Conservation (phyloP, 2,329 filamentous ascomycete species). For the Malbranchea cinnamomea region DNA sequence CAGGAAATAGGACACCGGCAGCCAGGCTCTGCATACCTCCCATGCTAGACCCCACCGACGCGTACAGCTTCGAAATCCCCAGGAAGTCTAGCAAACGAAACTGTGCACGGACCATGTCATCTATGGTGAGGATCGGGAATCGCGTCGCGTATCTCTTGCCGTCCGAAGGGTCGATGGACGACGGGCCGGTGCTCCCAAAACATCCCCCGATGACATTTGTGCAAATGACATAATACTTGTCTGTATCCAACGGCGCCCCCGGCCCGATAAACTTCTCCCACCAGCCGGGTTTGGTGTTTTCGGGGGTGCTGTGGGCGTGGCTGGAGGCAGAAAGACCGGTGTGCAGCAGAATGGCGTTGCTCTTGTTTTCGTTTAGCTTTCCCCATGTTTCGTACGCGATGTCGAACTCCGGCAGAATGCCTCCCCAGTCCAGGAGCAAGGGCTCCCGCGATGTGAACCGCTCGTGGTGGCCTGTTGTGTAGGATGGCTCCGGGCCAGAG, state of each 20-base stretch:
- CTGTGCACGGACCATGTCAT: constrained; percentile 95
- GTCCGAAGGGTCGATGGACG: constrained; percentile 74
- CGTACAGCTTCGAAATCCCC: constrained; percentile 64
- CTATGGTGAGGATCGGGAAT: constrained; percentile 88
- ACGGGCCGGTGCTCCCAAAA: constrained; percentile 86
- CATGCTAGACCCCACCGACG: constrained; percentile 93
- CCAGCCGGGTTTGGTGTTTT: constrained; percentile 83
- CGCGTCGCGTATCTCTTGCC: constrained; percentile 80
- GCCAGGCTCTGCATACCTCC: constrained; percentile 95
- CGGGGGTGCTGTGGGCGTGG: constrained; percentile 81
- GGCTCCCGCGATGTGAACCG: constrained; percentile 59
- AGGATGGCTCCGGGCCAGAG: constrained; percentile 80
- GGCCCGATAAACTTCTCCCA: constrained; percentile 98
- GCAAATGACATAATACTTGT: constrained; percentile 87
- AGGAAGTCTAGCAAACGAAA: constrained; percentile 74
- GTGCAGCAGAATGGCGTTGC: constrained; percentile 81
- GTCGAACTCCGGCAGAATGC: constrained; percentile 73
- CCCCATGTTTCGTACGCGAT: constrained; percentile 95
- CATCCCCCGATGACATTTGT: constrained; percentile 95
- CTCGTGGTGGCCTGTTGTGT: constrained; percentile 76
- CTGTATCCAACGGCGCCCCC: constrained; percentile 67
- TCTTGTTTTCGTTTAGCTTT: constrained; percentile 58
- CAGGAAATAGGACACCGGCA: constrained; percentile 67
- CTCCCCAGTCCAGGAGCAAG: constrained; percentile 84
- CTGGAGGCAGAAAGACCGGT: constrained; percentile 95